These are phyloP conservation scores for Candida coquimbonensis DNA, from an alignment of 805 yeast genomes.

Conservation along the genomic window DNA sequence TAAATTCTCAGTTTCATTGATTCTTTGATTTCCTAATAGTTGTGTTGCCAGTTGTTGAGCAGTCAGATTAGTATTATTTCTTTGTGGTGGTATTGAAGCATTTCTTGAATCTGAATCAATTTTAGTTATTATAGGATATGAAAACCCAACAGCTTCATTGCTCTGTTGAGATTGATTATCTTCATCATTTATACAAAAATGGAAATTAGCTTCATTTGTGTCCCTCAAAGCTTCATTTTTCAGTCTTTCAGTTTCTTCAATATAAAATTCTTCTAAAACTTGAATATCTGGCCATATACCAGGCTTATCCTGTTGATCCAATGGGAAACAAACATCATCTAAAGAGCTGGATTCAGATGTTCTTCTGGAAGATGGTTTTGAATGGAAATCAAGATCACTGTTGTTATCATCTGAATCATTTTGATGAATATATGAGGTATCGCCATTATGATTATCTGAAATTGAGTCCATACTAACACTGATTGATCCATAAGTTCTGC, in stretches of 20 bases:
- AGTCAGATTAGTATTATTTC: conserved; percentile 3
- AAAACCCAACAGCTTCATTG: conserved; percentile 26
- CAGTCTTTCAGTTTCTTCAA: conserved; percentile 52
- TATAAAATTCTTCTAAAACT: conserved; percentile 69
- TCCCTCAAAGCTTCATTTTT: conserved; percentile 34
- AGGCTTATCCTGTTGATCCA: conserved; percentile 27
- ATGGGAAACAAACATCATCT: conserved; percentile 89
- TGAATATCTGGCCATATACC: conserved; percentile 76
- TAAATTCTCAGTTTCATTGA: conserved; percentile 50
- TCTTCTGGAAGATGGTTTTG: conserved; percentile 36
- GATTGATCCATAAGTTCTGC: conserved; percentile 5
- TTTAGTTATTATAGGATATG: conserved; percentile 36
- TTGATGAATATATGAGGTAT: not conserved
- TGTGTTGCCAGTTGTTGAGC: conserved; percentile 7
- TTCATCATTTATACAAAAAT: conserved; percentile 26
- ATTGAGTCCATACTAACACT: conserved; percentile 3
- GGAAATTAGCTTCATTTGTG: conserved; percentile 30
- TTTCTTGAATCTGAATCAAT: conserved; percentile 24
- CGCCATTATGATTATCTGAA: conserved; percentile 1
- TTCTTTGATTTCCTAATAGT: conserved; percentile 31
- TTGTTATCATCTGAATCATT: conserved; percentile 5
- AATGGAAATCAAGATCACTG: conserved; percentile 26
- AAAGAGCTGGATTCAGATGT: conserved; percentile 59
- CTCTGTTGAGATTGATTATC: conserved; percentile 2
- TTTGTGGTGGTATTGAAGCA: not conserved